Evolutionary conservation across 2,329 filamentous ascomycete genomes (phyloP).

Genomic region (Volutella citrinella): DNA sequence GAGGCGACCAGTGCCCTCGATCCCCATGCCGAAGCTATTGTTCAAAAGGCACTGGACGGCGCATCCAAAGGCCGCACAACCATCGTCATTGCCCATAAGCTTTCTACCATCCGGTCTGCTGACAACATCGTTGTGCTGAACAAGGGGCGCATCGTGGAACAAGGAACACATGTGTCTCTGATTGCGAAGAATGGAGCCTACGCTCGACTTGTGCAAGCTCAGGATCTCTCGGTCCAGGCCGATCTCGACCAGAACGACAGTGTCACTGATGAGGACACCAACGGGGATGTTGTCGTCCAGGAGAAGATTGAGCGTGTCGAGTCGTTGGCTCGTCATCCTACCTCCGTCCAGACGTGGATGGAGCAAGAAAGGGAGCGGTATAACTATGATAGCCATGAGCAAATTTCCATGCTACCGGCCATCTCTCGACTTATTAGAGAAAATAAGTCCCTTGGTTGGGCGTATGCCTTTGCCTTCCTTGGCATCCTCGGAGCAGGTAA

Average conservation of each 20-base stretch:
- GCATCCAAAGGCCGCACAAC: constrained; percentile 57
- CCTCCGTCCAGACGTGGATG: constrained; percentile 27
- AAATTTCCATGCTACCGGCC: constrained; percentile 27
- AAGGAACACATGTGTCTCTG: constrained; percentile 46
- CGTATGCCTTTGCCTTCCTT: constrained; percentile 32
- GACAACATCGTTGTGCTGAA: constrained; percentile 31
- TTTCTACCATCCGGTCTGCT: constrained; percentile 36
- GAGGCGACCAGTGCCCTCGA: constrained; percentile 61
- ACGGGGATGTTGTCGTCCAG: no score
- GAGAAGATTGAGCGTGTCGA: no score
- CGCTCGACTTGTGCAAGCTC: constrained; percentile 44
- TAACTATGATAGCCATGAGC: constrained; percentile 33
- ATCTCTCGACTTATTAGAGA: constrained; percentile 34
- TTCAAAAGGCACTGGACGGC: constrained; percentile 51
- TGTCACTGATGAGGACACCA: constrained; percentile 10
- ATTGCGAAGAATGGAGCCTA: constrained; percentile 48
- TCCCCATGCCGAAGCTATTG: constrained; percentile 41
- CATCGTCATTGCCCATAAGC: constrained; percentile 60
- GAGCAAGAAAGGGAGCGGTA: constrained; percentile 34
- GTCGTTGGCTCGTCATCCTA: constrained; percentile 24
- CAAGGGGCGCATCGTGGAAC: constrained; percentile 22
- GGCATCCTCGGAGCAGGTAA: constrained; percentile 28
- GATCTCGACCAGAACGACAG: constrained; percentile 24
- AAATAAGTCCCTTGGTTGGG: constrained; percentile 34
- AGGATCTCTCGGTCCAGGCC: constrained; percentile 31